Conservation (phyloP, 2,329 filamentous ascomycete genomes). For the Hymenoscyphus fraxineus region DNA sequence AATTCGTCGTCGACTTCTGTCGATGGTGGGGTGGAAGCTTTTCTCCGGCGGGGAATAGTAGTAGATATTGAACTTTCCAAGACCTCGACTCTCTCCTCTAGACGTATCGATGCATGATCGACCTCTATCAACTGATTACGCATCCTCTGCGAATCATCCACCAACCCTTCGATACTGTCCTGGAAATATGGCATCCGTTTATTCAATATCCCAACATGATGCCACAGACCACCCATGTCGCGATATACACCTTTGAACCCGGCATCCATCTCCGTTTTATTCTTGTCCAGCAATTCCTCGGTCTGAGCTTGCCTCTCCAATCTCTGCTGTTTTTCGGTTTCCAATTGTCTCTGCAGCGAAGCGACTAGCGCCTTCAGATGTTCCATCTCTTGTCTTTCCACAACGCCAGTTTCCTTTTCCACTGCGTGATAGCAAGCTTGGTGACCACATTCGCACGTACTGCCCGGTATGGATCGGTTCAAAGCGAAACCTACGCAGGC, state of each 20-base stretch:
- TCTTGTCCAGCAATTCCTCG: conserved; percentile 53
- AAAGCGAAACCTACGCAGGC: conserved; percentile 55
- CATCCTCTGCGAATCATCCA: conserved; percentile 37
- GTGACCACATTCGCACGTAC: conserved; percentile 56
- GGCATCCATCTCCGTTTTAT: conserved; percentile 46
- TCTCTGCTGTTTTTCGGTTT: conserved; percentile 26
- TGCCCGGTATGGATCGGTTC: conserved; percentile 50
- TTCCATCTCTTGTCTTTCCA: conserved; percentile 46
- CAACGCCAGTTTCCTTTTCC: conserved; percentile 40
- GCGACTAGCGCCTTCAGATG: conserved; percentile 45
- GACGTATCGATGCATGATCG: conserved; percentile 35
- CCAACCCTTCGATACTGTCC: conserved; percentile 51
- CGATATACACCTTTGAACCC: conserved; percentile 54
- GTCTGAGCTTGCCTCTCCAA: conserved; percentile 37
- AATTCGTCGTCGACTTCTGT: conserved; percentile 11
- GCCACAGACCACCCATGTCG: conserved; percentile 51
- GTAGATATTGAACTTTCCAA: conserved; percentile 22
- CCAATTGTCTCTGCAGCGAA: conserved; percentile 43
- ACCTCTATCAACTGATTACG: conserved; percentile 32
- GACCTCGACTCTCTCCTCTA: conserved; percentile 33
- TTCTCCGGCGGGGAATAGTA: conserved; percentile 21
- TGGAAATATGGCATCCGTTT: conserved; percentile 49
- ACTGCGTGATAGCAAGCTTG: conserved; percentile 55
- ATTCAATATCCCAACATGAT: conserved; percentile 46
- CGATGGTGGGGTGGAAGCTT: conserved; percentile 31